phyloP scores from a whole-genome alignment of 2,329 filamentous ascomycete genomes.

The Coniella lustricola region DNA sequence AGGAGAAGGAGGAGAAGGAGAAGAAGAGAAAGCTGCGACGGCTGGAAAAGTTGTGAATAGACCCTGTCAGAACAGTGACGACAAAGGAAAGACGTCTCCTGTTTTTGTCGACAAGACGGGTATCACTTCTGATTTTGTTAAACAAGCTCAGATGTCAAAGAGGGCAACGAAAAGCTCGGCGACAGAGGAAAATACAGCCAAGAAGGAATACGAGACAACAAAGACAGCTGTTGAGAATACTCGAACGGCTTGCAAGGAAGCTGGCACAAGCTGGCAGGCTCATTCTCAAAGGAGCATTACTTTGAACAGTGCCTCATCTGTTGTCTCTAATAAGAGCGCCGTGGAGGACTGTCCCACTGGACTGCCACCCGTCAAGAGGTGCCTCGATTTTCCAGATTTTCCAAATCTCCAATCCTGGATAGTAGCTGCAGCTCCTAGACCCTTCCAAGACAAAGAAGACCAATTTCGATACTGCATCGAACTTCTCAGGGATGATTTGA shows the following conservation, averaged over 20 bases:
- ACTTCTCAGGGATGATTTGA: constrained; percentile 31
- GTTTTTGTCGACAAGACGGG: too few species aligned
- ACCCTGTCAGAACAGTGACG: too few species aligned
- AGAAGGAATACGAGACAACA: too few species aligned
- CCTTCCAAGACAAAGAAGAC: constrained; percentile 52
- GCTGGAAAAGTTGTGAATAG: too few species aligned
- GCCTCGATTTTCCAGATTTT: neutral
- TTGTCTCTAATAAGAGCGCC: neutral
- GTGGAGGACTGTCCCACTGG: neutral
- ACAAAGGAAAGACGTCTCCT: too few species aligned
- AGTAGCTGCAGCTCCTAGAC: constrained; percentile 35
- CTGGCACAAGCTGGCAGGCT: too few species aligned
- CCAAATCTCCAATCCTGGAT: neutral
- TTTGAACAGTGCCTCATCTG: neutral
- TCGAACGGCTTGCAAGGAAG: too few species aligned
- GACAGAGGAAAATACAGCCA: too few species aligned
- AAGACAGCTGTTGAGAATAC: too few species aligned
- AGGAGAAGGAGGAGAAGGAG: neutral
- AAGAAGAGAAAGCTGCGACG: neutral
- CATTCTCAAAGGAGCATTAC: neutral
- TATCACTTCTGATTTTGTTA: too few species aligned
- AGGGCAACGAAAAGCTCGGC: too few species aligned
- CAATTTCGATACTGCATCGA: constrained; percentile 59
- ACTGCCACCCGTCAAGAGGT: neutral
- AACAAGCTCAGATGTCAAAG: too few species aligned